Evolutionary conservation across 1,139 yeast genomes (phyloP).

Genomic region (Kodamaea suecica): DNA sequence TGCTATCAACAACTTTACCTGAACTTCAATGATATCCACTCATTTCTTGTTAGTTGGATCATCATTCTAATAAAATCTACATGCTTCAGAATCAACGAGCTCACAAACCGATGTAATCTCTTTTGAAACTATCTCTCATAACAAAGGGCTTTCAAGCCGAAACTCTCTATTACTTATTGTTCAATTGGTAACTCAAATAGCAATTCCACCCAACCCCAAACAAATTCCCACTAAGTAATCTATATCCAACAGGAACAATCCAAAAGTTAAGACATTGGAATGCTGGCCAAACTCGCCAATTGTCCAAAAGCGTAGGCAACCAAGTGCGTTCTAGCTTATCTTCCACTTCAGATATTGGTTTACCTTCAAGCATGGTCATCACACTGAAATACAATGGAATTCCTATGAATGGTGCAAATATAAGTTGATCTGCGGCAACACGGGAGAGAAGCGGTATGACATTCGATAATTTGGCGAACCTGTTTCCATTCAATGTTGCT

Average conservation of each 20-base stretch:
- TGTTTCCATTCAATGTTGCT: not conserved
- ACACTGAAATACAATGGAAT: conserved; percentile 65
- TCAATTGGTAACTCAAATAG: conserved; percentile 50
- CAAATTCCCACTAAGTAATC: conserved; percentile 66
- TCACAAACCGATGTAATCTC: no score
- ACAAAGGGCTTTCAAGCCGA: not conserved
- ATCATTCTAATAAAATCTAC: no score
- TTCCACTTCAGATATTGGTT: conserved; percentile 21
- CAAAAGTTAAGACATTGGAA: conserved; percentile 73
- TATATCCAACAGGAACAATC: conserved; percentile 64
- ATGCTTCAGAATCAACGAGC: no score
- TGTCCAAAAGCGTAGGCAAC: conserved; percentile 60
- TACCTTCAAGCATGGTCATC: conserved; percentile 63
- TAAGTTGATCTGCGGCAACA: conserved; percentile 67
- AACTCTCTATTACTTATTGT: conserved; percentile 6
- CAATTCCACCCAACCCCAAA: conserved; percentile 86
- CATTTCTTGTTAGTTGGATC: no score
- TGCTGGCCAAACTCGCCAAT: conserved; percentile 87
- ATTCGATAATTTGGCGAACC: not conserved
- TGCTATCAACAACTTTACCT: no score
- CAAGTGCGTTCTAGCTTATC: conserved; percentile 45
- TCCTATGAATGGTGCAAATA: conserved; percentile 71
- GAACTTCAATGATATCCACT: no score
- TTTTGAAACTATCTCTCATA: not conserved
- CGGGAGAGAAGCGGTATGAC: conserved; percentile 27